Evolutionary conservation across 441 rosid genomes (phyloP).

Genomic region (Hura crepitans): DNA sequence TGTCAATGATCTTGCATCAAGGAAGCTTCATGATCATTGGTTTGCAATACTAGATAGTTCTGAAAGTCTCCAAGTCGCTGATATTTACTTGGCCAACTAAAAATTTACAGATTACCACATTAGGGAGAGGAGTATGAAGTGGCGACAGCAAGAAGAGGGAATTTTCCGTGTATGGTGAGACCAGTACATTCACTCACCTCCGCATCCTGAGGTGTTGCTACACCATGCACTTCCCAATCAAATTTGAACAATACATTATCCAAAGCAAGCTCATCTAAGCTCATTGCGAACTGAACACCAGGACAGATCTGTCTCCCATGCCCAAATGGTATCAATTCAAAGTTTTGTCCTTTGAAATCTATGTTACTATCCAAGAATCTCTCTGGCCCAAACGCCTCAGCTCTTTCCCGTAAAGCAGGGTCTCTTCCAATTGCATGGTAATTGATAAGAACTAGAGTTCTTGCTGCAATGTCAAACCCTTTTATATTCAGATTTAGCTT

Average conservation of each 20-base stretch:
- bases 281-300: conserved; percentile 26
- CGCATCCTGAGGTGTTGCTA: conserved; percentile 24
- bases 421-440: conserved; percentile 48
- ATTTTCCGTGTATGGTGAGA: conserved; percentile 22
- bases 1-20: no score
- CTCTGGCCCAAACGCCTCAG: conserved; percentile 43
- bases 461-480: conserved; percentile 33
- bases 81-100: no score
- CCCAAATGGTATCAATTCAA: conserved; percentile 38
- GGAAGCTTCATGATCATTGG: no score
- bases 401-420: conserved; percentile 34
- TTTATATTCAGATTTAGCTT: conserved; percentile 28
- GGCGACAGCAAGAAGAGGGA: conserved; percentile 30
- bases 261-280: conserved; percentile 28
- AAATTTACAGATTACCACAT: no score
- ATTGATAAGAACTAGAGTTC: conserved; percentile 41
- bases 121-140: conserved; percentile 12
- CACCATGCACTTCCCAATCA: conserved; percentile 35
- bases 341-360: conserved; percentile 37
- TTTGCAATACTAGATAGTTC: no score
- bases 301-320: conserved; percentile 40
- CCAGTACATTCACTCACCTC: conserved; percentile 30
- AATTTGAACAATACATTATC: conserved; percentile 32
- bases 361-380: conserved; percentile 35
- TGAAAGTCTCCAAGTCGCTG: no score